Conservation (phyloP, 176 grass and related monocot genomes). For the Panicum miliaceum region DNA sequence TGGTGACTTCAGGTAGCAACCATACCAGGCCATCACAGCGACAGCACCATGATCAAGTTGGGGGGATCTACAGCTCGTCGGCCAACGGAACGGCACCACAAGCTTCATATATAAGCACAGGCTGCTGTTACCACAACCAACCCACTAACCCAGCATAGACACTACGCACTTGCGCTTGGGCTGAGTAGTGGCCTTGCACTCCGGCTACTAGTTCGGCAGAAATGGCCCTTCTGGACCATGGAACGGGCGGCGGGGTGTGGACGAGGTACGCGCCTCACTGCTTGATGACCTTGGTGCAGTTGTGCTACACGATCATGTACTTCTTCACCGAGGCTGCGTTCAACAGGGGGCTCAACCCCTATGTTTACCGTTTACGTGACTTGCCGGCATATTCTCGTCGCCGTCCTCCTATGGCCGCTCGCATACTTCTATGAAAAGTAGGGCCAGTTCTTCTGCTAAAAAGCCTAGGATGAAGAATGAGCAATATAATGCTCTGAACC, state of each 20-base stretch:
- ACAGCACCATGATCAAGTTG: slow-evolving; percentile 18
- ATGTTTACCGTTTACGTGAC: slow-evolving; percentile 83
- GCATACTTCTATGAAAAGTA: slow-evolving; percentile 87
- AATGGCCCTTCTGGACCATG: background rate
- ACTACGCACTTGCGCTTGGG: background rate
- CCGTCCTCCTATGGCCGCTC: slow-evolving; percentile 64
- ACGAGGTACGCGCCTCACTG: slow-evolving; percentile 64
- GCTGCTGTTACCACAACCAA: background rate
- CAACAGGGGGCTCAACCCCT: slow-evolving; percentile 67
- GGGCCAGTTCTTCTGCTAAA: background rate
- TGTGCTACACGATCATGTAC: slow-evolving; percentile 84
- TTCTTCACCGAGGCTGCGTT: slow-evolving; percentile 86
- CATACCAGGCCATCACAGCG: background rate
- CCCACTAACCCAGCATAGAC: background rate
- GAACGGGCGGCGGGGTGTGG: slow-evolving; percentile 11
- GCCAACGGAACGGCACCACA: background rate
- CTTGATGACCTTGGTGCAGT: slow-evolving; percentile 70
- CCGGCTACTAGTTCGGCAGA: background rate
- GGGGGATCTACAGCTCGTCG: background rate
- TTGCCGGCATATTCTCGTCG: slow-evolving; percentile 66
- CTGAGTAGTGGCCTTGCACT: no score
- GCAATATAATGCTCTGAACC: background rate
- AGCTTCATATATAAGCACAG: slow-evolving; percentile 12
- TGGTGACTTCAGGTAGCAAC: slow-evolving; percentile 9
- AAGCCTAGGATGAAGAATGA: background rate